Evolutionary conservation across 192 early-diverging fungal genomes (phyloP).

Genomic region (Spizellomyces sp.): DNA sequence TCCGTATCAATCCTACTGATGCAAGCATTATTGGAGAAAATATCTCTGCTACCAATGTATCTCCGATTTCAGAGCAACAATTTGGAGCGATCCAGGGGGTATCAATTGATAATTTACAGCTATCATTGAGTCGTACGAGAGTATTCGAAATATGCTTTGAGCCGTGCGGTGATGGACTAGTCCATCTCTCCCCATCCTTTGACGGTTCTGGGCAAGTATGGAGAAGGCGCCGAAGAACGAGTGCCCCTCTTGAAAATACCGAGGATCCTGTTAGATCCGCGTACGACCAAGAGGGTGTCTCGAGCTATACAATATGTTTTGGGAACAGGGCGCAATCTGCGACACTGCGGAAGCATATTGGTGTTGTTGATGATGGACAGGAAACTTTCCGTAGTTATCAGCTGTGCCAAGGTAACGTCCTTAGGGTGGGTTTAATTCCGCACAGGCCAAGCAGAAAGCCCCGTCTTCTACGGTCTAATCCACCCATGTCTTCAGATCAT

Average conservation of each 20-base stretch:
- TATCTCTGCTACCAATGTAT: not conserved
- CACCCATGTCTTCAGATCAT: too few relatives aligned
- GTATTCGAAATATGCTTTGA: conserved; percentile 18
- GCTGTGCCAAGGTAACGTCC: not conserved
- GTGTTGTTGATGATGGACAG: not conserved
- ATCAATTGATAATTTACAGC: not conserved
- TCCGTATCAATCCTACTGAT: not conserved
- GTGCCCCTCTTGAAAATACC: not conserved
- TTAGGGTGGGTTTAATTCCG: too few relatives aligned
- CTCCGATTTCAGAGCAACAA: not conserved
- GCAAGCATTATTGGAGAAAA: conserved; percentile 7
- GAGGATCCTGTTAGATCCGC: not conserved
- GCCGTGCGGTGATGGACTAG: not conserved
- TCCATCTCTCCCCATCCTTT: too few relatives aligned
- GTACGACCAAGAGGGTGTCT: conserved; percentile 1
- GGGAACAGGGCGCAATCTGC: too few relatives aligned
- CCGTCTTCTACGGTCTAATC: too few relatives aligned
- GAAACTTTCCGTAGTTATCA: not conserved
- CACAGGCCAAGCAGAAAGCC: too few relatives aligned
- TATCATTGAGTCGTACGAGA: not conserved
- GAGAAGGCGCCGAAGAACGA: not conserved
- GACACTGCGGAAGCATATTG: too few relatives aligned
- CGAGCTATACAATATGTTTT: conserved; percentile 15
- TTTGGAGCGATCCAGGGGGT: conserved; percentile 3
- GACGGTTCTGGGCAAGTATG: too few relatives aligned